Evolutionary conservation across 345 rosid genomes (phyloP).

Genomic region (Dimocarpus longan): DNA sequence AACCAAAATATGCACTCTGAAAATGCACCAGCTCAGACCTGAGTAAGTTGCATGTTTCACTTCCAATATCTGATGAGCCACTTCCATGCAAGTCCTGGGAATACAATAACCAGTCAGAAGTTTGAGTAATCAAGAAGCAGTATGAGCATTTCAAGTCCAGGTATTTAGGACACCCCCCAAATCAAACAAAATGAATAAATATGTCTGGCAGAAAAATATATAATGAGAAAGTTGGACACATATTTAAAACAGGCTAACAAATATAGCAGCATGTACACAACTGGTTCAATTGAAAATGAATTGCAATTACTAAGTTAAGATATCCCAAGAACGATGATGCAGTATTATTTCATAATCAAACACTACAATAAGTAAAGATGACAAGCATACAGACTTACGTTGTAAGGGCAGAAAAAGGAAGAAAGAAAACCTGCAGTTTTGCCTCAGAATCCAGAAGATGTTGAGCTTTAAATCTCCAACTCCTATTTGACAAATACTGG

Average conservation of each 20-base stretch:
- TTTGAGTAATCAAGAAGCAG: slow-evolving; percentile 21
- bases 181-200: not conserved
- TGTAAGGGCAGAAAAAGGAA: slow-evolving; percentile 6
- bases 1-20: slow-evolving; percentile 7
- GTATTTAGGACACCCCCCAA: not conserved
- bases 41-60: slow-evolving; percentile 38
- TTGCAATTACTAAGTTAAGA: not conserved
- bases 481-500: slow-evolving; percentile 56
- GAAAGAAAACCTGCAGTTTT: slow-evolving; percentile 1
- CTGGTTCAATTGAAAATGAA: not conserved
- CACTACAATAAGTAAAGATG: too few species aligned
- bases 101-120: too few species aligned
- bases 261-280: too few species aligned
- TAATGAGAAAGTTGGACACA: too few species aligned
- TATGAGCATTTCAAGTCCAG: not conserved
- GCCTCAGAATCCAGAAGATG: slow-evolving; percentile 48
- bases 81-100: slow-evolving; percentile 43
- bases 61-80: slow-evolving; percentile 34
- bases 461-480: slow-evolving; percentile 34
- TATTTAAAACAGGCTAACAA: too few species aligned
- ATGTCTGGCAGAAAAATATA: not conserved
- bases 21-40: slow-evolving; percentile 49
- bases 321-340: not conserved
- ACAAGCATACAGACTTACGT: too few species aligned
- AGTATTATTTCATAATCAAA: not conserved